Evolutionary conservation across 768 basidiomycete genomes (phyloP).

Genomic region (Serendipita sp.): DNA sequence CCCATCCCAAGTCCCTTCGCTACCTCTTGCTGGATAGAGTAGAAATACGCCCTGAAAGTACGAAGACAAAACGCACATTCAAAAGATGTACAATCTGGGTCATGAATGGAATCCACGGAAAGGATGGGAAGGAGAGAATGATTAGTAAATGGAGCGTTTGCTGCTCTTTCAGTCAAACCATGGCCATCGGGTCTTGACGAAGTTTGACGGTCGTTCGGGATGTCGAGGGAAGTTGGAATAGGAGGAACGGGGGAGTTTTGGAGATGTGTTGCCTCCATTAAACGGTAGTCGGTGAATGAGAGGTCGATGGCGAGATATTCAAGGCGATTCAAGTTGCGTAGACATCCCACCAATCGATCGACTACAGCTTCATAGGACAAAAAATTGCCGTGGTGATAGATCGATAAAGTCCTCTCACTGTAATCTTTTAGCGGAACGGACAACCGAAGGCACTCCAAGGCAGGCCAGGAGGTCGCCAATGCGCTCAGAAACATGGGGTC

Average conservation of each 20-base stretch:
- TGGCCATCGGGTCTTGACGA: neutral
- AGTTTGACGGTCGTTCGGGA: neutral
- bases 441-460: neutral
- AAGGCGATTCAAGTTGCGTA: neutral
- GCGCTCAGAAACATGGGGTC: neutral
- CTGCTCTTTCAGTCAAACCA: neutral
- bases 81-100: neutral
- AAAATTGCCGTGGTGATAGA: neutral
- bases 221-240: neutral
- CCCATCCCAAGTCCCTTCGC: neutral
- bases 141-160: neutral
- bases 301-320: neutral
- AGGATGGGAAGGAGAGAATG: neutral
- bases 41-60: neutral
- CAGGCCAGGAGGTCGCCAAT: neutral
- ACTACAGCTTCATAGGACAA: neutral
- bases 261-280: neutral
- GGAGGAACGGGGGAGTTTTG: neutral
- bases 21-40: neutral
- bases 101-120: neutral
- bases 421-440: neutral
- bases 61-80: neutral
- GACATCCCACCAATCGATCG: neutral
- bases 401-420: neutral
- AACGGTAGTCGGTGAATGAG: neutral